Evolutionary conservation across 2,329 filamentous ascomycete species (phyloP).

Genomic region (Rosellinia necatrix): DNA sequence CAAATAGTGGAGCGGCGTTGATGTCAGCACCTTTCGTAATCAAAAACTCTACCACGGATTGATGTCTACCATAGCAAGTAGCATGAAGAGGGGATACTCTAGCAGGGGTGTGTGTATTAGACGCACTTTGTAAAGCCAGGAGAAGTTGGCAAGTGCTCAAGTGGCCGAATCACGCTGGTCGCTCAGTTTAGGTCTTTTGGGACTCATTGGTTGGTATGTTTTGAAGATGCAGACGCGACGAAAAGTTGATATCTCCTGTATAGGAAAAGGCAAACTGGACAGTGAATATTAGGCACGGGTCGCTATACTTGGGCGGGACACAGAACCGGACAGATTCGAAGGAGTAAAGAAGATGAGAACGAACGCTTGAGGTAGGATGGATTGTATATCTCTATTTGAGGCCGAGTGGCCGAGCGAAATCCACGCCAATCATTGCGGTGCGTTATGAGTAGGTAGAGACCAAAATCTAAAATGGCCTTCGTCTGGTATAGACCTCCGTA

Average conservation of each 20-base stretch:
- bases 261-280: neutral
- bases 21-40: constrained; percentile 2
- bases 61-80: constrained; percentile 3
- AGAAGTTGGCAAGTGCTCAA: constrained; percentile 12
- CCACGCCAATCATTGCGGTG: too few relatives aligned
- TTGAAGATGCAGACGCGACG: constrained; percentile 3
- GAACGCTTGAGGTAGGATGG: constrained; percentile 2
- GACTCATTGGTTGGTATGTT: constrained; percentile 5
- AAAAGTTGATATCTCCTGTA: neutral
- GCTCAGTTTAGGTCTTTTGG: constrained; percentile 7
- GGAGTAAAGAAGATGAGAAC: constrained; percentile 5
- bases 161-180: constrained; percentile 4
- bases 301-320: constrained; percentile 2
- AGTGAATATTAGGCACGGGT: constrained; percentile 5
- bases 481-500: neutral
- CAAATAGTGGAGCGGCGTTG: neutral
- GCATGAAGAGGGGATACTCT: constrained; percentile 6
- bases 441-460: constrained; percentile 10
- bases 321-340: constrained; percentile 5
- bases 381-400: neutral
- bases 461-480: constrained; percentile 8
- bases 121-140: neutral
- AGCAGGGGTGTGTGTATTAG: neutral
- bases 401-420: neutral
- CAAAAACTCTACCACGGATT: constrained; percentile 7